Evolutionary conservation across 2,329 filamentous ascomycete genomes (phyloP).

Genomic region (Oidium heveae): DNA sequence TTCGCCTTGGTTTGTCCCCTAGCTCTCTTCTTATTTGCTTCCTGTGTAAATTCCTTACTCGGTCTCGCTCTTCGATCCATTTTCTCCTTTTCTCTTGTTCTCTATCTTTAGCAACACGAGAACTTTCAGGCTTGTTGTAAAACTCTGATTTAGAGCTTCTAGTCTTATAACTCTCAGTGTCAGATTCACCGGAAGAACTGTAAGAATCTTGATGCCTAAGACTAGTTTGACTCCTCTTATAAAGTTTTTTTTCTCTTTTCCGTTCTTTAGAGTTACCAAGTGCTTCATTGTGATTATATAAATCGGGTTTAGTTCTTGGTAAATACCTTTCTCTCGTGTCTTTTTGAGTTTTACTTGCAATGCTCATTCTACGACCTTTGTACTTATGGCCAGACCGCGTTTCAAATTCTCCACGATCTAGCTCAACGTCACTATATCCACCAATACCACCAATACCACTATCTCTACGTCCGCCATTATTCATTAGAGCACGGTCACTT

Average conservation of each 20-base stretch:
- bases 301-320: no score
- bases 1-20: neutral
- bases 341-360: no score
- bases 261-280: no score
- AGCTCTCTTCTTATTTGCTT: neutral
- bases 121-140: neutral
- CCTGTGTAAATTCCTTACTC: neutral
- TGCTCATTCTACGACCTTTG: no score
- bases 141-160: neutral
- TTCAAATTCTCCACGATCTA: neutral
- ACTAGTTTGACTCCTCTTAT: no score
- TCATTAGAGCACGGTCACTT: neutral
- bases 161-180: neutral
- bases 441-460: neutral
- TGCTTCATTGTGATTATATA: no score
- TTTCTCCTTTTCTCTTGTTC: neutral
- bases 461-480: neutral
- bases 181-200: neutral
- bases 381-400: neutral
- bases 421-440: neutral
- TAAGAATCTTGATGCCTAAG: no score
- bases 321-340: no score
- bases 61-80: constrained; percentile 1
- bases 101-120: neutral
- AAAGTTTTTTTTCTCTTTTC: no score